These are phyloP conservation scores for Kodamaea sagamina DNA, from an alignment of 805 yeast species.

Conservation along the genomic window DNA sequence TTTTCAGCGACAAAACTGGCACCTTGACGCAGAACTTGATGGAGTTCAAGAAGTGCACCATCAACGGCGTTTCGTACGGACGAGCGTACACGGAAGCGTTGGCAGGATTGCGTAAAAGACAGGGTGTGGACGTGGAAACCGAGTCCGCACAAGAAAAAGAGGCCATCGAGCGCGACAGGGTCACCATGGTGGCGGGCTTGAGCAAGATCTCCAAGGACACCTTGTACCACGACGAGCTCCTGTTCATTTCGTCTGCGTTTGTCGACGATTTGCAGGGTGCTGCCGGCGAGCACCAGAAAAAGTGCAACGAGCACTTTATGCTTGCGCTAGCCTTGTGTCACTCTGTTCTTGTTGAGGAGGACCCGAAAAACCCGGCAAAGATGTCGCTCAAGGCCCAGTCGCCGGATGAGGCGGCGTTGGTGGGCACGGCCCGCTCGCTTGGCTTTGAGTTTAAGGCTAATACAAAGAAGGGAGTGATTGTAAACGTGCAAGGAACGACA, in stretches of 20 bases:
- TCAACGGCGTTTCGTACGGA: conserved; percentile 69
- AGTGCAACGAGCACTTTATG: conserved; percentile 73
- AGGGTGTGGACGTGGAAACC: conserved; percentile 59
- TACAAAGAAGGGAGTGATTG: conserved; percentile 66
- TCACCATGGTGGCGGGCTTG: conserved; percentile 50
- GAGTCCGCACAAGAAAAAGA: conserved; percentile 45
- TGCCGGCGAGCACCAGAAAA: conserved; percentile 53
- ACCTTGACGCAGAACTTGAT: conserved; percentile 80
- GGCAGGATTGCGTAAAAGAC: conserved; percentile 67
- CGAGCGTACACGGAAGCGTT: conserved; percentile 77
- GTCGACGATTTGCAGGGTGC: conserved; percentile 61
- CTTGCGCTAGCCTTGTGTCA: conserved; percentile 75
- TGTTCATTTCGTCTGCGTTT: conserved; percentile 68
- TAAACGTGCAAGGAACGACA: conserved; percentile 68
- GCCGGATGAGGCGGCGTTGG: conserved; percentile 87
- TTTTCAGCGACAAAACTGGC: conserved; percentile 83
- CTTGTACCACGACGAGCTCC: conserved; percentile 57
- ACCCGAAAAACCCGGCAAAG: conserved; percentile 58
- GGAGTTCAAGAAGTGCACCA: conserved; percentile 78
- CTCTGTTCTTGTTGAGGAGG: conserved; percentile 70
- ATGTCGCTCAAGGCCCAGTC: conserved; percentile 71
- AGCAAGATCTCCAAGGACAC: conserved; percentile 37
- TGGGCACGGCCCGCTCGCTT: conserved; percentile 75
- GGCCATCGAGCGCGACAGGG: conserved; percentile 44
- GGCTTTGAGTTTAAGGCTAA: conserved; percentile 68